phyloP scores from a whole-genome alignment of 1,284 basidiomycete genomes.

The Vanrija sp. region DNA sequence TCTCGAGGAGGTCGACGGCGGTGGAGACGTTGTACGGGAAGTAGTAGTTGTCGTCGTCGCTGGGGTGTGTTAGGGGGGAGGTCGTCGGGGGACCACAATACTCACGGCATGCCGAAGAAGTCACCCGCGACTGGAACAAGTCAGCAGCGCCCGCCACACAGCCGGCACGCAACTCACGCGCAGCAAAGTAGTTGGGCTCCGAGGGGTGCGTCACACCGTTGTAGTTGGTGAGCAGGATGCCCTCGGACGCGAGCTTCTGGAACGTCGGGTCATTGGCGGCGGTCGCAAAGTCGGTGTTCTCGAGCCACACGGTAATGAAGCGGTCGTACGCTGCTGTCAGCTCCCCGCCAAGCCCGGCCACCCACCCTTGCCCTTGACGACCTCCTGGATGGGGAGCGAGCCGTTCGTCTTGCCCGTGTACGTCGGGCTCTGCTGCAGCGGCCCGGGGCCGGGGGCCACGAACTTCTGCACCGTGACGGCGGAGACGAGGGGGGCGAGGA shows the following conservation, averaged over 20 bases:
- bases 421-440: conserved; percentile 40
- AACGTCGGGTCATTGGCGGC: conserved; percentile 50
- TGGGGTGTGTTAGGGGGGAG: too few species aligned
- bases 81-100: too few species aligned
- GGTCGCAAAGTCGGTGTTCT: conserved; percentile 56
- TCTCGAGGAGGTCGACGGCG: conserved; percentile 62
- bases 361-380: conserved; percentile 47
- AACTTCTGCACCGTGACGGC: conserved; percentile 47
- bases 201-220: conserved; percentile 57
- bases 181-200: conserved; percentile 23
- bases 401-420: conserved; percentile 50
- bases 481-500: conserved; percentile 7
- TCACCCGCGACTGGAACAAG: conserved; percentile 55
- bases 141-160: neutral
- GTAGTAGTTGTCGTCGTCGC: conserved; percentile 50
- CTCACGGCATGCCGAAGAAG: conserved; percentile 55
- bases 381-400: conserved; percentile 45
- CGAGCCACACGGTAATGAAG: conserved; percentile 48
- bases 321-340: conserved; percentile 52
- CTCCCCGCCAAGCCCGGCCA: neutral
- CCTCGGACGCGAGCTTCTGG: conserved; percentile 54
- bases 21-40: conserved; percentile 53
- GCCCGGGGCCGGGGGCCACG: conserved; percentile 46
- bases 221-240: conserved; percentile 56
- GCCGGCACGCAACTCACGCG: neutral